Base-by-base conservation (phyloP, 306 rosid species). In the Vigna trinervia region DNA sequence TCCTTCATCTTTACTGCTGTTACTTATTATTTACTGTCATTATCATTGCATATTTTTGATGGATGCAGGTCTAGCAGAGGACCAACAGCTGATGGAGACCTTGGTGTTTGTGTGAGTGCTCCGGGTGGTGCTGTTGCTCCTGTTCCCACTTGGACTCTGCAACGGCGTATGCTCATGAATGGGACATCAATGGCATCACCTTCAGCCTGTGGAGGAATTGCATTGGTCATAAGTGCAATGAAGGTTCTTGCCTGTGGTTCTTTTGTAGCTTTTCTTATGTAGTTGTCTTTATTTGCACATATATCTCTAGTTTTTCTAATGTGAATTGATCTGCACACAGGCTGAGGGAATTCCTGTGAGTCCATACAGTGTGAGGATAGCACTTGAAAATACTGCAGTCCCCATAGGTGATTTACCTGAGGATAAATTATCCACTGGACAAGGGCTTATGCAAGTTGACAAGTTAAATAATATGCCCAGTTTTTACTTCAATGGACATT, bases 111-210 rank as follows among this genome's bases (percentile, higher is more conserved):
- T 84, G 67, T 95, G 74, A 95, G 99, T 66, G 99, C 99, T 79
- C 99, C 99, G 50, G 99, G 99, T 45, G 97, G 97, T 32, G 99
- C 99, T 84, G 93, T 95, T 82, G 97, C 99, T 82, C 97, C 97
- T 48, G 99, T 95, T 82, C 99, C 99, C 58, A 95, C 93, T 1
- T 95, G 99, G 99, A 95, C 99, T 81, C 97, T 95, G 73, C 99
- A 95, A 78, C 84, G 89, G 48, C 97, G 99, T 32, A 95, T 85
- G 99, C 97, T 95, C 63, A 92, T 92, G 99, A 95, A 92, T 80
- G 99, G 99, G 88, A 95, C 99, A 4, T 95, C 99, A 82, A 95
- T 95, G 99, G 82, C 99, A 61, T 95, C 99, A 60, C 99, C 99
- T 58, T 90, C 97, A 83, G 99, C 99, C 13, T 95, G 99, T 85